Conservation (phyloP, 1,284 basidiomycete genomes). For the Phaffia rhodozyma region DNA sequence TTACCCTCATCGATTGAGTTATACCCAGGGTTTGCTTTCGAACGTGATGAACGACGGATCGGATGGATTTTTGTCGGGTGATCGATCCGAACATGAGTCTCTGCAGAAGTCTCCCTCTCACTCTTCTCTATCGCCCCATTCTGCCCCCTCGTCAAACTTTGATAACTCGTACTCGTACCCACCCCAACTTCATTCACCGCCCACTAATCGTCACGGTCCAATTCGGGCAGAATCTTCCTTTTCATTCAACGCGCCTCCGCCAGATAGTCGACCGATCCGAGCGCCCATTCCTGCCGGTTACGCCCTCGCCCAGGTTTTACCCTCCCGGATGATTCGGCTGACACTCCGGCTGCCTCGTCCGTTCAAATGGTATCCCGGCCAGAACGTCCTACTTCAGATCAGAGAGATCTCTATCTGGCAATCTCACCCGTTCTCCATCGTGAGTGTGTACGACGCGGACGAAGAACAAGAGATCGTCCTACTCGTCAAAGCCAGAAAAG, state of each 20-base stretch:
- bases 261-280: slow-evolving; percentile 19
- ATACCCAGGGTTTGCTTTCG: no score
- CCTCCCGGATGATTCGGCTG: slow-evolving; percentile 63
- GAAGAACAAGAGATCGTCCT: slow-evolving; percentile 53
- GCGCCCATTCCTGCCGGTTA: slow-evolving; percentile 37
- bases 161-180: not conserved
- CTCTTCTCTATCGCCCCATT: not conserved
- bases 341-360: slow-evolving; percentile 52
- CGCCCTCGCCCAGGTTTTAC: slow-evolving; percentile 62
- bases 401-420: slow-evolving; percentile 56
- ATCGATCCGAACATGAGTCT: not conserved
- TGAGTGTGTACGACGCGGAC: slow-evolving; percentile 49
- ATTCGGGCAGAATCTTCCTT: slow-evolving; percentile 3
- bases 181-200: not conserved
- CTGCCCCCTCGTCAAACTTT: not conserved
- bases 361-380: slow-evolving; percentile 62
- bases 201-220: not conserved
- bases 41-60: no score
- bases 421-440: slow-evolving; percentile 72
- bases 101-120: not conserved
- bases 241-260: slow-evolving; percentile 10
- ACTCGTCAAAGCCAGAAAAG: slow-evolving; percentile 56
- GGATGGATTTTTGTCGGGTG: not conserved
- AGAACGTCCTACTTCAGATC: slow-evolving; percentile 61
- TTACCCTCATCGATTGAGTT: not conserved